Evolutionary conservation across 2,329 filamentous ascomycete genomes (phyloP).

Genomic region (Microthyrium microscopicum): DNA sequence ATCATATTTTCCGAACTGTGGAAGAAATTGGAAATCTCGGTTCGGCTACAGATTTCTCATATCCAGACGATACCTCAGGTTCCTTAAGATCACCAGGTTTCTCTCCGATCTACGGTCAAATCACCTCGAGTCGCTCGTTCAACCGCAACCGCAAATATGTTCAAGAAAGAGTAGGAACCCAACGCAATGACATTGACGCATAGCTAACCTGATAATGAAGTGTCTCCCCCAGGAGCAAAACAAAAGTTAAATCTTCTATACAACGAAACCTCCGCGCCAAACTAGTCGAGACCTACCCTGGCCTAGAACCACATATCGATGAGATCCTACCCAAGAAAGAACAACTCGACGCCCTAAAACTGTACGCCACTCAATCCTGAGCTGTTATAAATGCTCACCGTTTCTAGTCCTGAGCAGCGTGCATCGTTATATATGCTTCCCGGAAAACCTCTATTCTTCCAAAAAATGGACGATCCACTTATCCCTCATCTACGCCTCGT

Average conservation of each 20-base stretch:
- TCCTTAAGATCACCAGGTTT: too few relatives aligned
- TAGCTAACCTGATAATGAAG: constrained; percentile 36
- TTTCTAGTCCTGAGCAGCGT: constrained; percentile 43
- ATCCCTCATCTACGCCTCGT: constrained; percentile 80
- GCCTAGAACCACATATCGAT: constrained; percentile 76
- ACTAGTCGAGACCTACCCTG: constrained; percentile 69
- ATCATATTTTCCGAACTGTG: too few relatives aligned
- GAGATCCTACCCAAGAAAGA: constrained; percentile 91
- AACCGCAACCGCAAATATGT: constrained; percentile 49
- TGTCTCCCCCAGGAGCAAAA: constrained; percentile 62
- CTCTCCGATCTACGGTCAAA: too few relatives aligned
- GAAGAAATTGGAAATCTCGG: too few relatives aligned
- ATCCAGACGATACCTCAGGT: too few relatives aligned
- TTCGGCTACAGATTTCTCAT: too few relatives aligned
- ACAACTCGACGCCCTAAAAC: constrained; percentile 26
- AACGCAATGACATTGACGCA: constrained; percentile 5
- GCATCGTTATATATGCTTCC: constrained; percentile 23
- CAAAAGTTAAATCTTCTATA: constrained; percentile 93
- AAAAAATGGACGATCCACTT: constrained; percentile 60
- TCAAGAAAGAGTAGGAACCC: constrained; percentile 68
- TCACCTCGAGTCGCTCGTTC: too few relatives aligned
- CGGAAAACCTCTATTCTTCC: constrained; percentile 59
- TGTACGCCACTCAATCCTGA: constrained; percentile 1
- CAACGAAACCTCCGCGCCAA: constrained; percentile 74
- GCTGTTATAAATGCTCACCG: background rate